These are phyloP conservation scores for Kluyveromyces wickerhamii DNA, from an alignment of 805 yeast genomes.

Conservation along the genomic window DNA sequence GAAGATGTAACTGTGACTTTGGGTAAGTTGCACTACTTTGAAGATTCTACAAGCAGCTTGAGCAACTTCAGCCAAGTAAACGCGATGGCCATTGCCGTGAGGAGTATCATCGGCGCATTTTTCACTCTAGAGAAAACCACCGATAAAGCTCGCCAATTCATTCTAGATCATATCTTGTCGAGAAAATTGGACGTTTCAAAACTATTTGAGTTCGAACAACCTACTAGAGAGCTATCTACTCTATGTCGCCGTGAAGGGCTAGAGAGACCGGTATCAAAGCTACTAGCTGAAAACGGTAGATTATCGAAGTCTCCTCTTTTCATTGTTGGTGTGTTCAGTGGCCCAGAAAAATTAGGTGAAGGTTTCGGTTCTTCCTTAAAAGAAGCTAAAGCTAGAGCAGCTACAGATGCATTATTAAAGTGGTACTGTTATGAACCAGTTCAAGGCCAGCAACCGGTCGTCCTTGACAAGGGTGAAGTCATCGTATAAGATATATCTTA, in stretches of 20 bases:
- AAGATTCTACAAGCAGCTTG: conserved; percentile 13
- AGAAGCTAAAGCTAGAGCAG: conserved; percentile 90
- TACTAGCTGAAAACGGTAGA: conserved; percentile 92
- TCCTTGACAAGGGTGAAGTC: conserved; percentile 37
- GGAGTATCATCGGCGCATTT: conserved; percentile 76
- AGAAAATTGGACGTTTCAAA: conserved; percentile 67
- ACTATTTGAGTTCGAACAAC: conserved; percentile 75
- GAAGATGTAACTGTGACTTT: conserved; percentile 59
- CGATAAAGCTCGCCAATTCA: conserved; percentile 56
- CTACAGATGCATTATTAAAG: conserved; percentile 80
- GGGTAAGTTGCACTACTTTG: conserved; percentile 57
- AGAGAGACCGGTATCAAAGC: conserved; percentile 66
- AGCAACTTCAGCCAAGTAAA: conserved; percentile 23
- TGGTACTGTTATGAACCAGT: conserved; percentile 90
- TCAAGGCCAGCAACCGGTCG: conserved; percentile 46
- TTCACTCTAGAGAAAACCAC: conserved; percentile 43
- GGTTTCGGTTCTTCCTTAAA: conserved; percentile 85
- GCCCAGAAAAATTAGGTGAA: conserved; percentile 78
- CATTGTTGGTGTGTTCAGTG: conserved; percentile 87
- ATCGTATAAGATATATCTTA: conserved; percentile 27
- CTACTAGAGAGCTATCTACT: conserved; percentile 74
- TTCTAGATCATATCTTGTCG: conserved; percentile 68
- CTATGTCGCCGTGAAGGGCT: conserved; percentile 71
- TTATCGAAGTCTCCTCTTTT: conserved; percentile 73
- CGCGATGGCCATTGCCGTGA: conserved; percentile 60